Percentiles rank a stretch among this genome's conserved stretches.
phyloP scores from a whole-genome alignment of 2,329 filamentous ascomycete species.

The Hypoxylon sp. region DNA sequence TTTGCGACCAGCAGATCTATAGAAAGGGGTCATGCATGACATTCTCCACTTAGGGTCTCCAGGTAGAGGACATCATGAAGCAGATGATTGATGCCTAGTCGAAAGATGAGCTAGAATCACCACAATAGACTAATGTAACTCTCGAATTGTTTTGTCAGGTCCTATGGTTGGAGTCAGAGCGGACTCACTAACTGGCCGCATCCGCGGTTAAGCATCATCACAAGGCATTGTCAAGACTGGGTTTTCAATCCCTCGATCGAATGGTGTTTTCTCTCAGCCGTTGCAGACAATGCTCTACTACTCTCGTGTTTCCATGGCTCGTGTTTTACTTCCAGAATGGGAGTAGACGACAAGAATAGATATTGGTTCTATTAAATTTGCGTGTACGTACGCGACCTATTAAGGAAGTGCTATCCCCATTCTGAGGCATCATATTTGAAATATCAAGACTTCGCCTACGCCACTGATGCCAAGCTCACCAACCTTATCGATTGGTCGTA shows the following conservation, averaged over 20 bases:
- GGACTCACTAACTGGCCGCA: not conserved
- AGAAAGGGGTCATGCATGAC: slow-evolving; percentile 27
- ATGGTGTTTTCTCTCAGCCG: slow-evolving; percentile 34
- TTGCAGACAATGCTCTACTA: no score
- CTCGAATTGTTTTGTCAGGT: not conserved
- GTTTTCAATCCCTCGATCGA: slow-evolving; percentile 53
- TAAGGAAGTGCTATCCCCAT: no score
- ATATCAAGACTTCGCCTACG: not conserved
- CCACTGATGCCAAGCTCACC: slow-evolving; percentile 10
- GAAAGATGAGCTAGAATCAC: slow-evolving; percentile 11
- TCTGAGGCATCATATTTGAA: not conserved
- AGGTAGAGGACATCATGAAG: slow-evolving; percentile 16
- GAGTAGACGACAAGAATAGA: no score
- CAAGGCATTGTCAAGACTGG: slow-evolving; percentile 47
- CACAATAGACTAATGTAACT: slow-evolving; percentile 19
- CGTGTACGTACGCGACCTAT: not conserved
- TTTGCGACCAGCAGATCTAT: slow-evolving; percentile 30
- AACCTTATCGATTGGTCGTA: slow-evolving; percentile 20
- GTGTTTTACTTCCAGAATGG: no score
- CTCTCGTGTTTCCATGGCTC: no score
- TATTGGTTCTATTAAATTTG: not conserved
- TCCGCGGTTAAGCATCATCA: not conserved
- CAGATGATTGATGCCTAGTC: not conserved
- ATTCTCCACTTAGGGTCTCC: slow-evolving; percentile 43
- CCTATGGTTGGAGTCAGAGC: not conserved